These are phyloP conservation scores for Trypanosoma melophagium DNA, from an alignment of 208 protist species.

Conservation along the genomic window DNA sequence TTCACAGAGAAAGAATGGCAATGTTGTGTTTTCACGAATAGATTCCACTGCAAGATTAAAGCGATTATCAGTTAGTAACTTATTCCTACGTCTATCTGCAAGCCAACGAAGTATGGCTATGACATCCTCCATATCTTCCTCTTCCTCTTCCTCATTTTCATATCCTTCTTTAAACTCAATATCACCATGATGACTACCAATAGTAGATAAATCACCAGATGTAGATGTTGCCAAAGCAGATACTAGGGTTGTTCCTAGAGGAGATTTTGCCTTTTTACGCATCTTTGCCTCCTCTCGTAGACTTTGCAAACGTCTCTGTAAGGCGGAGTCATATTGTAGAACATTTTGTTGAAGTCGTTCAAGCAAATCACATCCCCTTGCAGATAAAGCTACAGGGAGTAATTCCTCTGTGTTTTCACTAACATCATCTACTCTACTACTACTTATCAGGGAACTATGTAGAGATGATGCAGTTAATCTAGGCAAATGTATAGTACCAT, in stretches of 20 bases:
- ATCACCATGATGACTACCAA: too few relatives aligned
- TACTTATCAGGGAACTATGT: background rate
- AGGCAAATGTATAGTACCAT: background rate
- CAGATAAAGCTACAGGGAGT: background rate
- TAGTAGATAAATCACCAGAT: too few relatives aligned
- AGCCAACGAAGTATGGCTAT: slow-evolving; percentile 47
- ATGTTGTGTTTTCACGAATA: slow-evolving; percentile 5
- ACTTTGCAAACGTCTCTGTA: background rate
- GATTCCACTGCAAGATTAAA: slow-evolving; percentile 20
- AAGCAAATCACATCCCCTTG: background rate
- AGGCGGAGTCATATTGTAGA: too few relatives aligned
- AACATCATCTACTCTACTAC: background rate
- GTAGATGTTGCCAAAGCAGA: too few relatives aligned
- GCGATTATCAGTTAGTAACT: slow-evolving; percentile 2
- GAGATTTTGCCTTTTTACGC: too few relatives aligned
- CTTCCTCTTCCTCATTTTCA: slow-evolving; percentile 1
- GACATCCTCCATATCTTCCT: slow-evolving; percentile 35
- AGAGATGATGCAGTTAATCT: background rate
- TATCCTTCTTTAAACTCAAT: background rate
- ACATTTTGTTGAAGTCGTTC: background rate
- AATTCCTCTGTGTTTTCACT: background rate
- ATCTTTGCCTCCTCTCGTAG: background rate
- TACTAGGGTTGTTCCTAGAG: too few relatives aligned
- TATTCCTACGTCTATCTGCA: slow-evolving; percentile 24
- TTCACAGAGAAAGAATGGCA: slow-evolving; percentile 29